phyloP scores from a whole-genome alignment of 2,329 filamentous ascomycete species.

The Alternaria dauci region DNA sequence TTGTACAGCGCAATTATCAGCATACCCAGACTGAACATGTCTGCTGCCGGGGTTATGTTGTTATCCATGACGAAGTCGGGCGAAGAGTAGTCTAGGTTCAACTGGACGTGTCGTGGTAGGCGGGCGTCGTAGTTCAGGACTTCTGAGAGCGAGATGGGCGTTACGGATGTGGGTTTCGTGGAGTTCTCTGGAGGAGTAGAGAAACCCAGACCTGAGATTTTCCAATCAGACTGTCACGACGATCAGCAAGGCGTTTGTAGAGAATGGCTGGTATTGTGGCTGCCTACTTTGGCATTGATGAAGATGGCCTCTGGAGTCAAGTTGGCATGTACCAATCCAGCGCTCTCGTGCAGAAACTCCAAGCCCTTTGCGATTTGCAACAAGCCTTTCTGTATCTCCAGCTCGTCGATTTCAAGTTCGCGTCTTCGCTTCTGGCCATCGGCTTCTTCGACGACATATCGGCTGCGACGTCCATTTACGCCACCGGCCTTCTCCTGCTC shows the following conservation, averaged over 20 bases:
- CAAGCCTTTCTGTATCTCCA: conserved; percentile 96
- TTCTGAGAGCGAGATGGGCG: conserved; percentile 83
- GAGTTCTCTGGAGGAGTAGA: conserved; percentile 81
- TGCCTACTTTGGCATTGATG: conserved; percentile 84
- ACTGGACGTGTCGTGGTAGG: conserved; percentile 81
- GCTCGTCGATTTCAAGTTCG: conserved; percentile 92
- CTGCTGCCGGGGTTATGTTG: conserved; percentile 81
- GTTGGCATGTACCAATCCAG: conserved; percentile 91
- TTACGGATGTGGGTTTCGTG: conserved; percentile 76
- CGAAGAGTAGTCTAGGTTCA: conserved; percentile 92
- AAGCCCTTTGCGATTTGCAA: conserved; percentile 92
- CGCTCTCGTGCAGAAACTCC: conserved; percentile 95
- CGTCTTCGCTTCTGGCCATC: conserved; percentile 74
- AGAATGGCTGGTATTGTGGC: conserved; percentile 23
- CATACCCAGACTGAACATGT: conserved; percentile 93
- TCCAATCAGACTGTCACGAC: conserved; percentile 83
- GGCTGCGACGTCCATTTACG: conserved; percentile 74
- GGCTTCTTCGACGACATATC: conserved; percentile 81
- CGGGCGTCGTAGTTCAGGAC: conserved; percentile 85
- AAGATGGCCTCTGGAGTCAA: conserved; percentile 92
- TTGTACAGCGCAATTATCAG: conserved; percentile 92
- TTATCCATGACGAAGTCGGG: conserved; percentile 95
- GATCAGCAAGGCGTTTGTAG: conserved; percentile 36
- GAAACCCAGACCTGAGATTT: conserved; percentile 93
- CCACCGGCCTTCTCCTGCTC: conserved; percentile 78